These are phyloP conservation scores for Ramaria rubella DNA, from an alignment of 768 basidiomycete genomes.

Conservation along the genomic window DNA sequence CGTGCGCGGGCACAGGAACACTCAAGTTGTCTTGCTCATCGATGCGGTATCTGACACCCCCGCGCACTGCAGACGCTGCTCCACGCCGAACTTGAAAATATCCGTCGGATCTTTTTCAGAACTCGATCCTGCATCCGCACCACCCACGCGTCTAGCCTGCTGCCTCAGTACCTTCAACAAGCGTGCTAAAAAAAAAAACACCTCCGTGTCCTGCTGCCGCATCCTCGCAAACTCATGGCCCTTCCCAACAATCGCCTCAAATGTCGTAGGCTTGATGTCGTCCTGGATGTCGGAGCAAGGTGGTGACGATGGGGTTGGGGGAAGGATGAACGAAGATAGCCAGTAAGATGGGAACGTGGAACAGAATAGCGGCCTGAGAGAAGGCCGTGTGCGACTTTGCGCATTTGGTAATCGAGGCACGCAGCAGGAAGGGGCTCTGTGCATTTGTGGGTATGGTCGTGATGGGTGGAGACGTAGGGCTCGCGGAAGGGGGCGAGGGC, in stretches of 20 bases:
- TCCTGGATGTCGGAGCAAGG: constrained; percentile 50
- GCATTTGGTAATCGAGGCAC: constrained; percentile 94
- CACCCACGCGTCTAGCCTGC: constrained; percentile 44
- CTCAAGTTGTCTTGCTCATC: constrained; percentile 75
- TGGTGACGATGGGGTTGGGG: constrained; percentile 9
- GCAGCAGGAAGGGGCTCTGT: constrained; percentile 61
- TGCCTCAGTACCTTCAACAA: constrained; percentile 67
- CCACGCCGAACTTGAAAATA: constrained; percentile 73
- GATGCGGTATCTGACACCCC: constrained; percentile 72
- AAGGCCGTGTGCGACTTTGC: constrained; percentile 87
- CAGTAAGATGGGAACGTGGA: constrained; percentile 35
- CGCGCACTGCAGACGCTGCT: constrained; percentile 82
- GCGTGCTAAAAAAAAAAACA: constrained; percentile 86
- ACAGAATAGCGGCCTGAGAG: constrained; percentile 86
- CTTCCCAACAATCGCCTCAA: constrained; percentile 87
- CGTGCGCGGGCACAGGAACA: constrained; percentile 67
- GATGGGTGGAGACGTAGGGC: constrained; percentile 53
- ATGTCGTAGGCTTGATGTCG: constrained; percentile 73
- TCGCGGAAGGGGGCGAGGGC: constrained; percentile 68
- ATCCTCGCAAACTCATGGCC: constrained; percentile 92
- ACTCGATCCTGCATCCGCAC: constrained; percentile 23
- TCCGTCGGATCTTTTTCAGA: constrained; percentile 77
- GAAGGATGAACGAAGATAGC: constrained; percentile 14
- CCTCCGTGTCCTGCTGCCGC: constrained; percentile 95
- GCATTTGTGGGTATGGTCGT: constrained; percentile 56